Evolutionary conservation across 2,329 filamentous ascomycete species (phyloP).

Genomic region (Penicillium sp.): DNA sequence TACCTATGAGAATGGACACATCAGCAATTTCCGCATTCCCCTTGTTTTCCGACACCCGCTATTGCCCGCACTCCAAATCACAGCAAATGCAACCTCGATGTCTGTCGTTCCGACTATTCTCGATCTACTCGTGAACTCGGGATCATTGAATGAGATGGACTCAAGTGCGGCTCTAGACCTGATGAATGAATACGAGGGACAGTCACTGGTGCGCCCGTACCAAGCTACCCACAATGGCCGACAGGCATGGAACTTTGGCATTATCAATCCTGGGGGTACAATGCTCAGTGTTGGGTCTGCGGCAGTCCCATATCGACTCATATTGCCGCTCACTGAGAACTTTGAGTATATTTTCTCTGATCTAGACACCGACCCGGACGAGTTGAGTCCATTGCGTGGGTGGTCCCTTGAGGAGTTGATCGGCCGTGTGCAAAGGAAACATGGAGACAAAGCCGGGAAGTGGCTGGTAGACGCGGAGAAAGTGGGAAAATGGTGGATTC

Average conservation of each 20-base stretch:
- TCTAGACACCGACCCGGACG: conserved; percentile 33
- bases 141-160: conserved; percentile 38
- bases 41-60: conserved; percentile 46
- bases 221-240: conserved; percentile 35
- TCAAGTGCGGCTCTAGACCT: conserved; percentile 36
- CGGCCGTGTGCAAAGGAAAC: conserved; percentile 20
- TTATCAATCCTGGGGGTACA: conserved; percentile 35
- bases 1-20: conserved; percentile 46
- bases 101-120: conserved; percentile 48
- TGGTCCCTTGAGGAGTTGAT: conserved; percentile 31
- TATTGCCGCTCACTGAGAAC: conserved; percentile 73
- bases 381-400: conserved; percentile 29
- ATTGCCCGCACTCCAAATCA: conserved; percentile 43
- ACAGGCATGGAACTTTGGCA: conserved; percentile 32
- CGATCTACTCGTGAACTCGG: conserved; percentile 43
- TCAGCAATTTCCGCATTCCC: conserved; percentile 46
- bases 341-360: conserved; percentile 44
- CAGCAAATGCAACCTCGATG: conserved; percentile 42
- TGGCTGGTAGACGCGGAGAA: conserved; percentile 38
- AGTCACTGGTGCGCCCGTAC: conserved; percentile 45
- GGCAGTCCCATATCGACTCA: conserved; percentile 71
- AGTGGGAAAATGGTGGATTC: conserved; percentile 39
- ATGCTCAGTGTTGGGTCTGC: conserved; percentile 65
- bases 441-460: conserved; percentile 33
- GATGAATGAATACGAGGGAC: conserved; percentile 47